Evolutionary conservation across 2,329 filamentous ascomycete species (phyloP), one percentile per base, ranked within the genome.

Genomic region (Arthroderma uncinatum): DNA sequence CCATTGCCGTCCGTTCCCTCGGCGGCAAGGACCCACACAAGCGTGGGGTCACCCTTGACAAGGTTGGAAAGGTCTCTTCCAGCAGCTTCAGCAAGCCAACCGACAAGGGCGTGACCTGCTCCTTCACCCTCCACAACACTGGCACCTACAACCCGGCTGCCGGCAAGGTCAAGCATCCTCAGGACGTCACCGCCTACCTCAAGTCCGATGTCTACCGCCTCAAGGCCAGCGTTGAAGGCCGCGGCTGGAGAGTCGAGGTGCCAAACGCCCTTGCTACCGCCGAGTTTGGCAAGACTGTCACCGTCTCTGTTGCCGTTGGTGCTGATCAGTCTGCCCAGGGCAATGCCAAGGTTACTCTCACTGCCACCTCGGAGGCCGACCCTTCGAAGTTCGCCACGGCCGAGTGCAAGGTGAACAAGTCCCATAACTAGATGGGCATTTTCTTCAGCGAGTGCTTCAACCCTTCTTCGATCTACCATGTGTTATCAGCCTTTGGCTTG

Each of bases 151-250:
- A 59, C 36, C 10, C 47, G 8, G 37, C 23, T 23, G 50, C 28
- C 16, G 59, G 37, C 6, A 57, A 57, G 36, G 30, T 33, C 9
- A 34, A 57, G 34, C 60, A 60, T 16, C 59, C 58, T 10, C 59
- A 62, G 30, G 60, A 62, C 52, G 55, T 59, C 1, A 59, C 59
- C 10, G 7, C 50, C 42, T 57, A 58, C 44, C 23, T 61, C 16
- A 61, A 62, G 37, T 59, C 56, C 3, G 60, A 62, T 33, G 60
- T 62, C n/a, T 62, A 62, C 57, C 57, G 60, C 5, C 57, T 62
- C 34, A 58, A 61, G 30, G 60, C 60, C 47, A 52, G 33, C 3
- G 60, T 62, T 4, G 23, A 58, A 10, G 57, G 60, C 44, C 19
- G 58, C 8, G 60, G 60, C 44, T 62, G 60, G 60, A 61, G 53